Percentiles rank a stretch among this genome's conserved stretches.
Conservation (phyloP, 2,329 filamentous ascomycete genomes). For the Ophiostoma novo-ulmi region DNA sequence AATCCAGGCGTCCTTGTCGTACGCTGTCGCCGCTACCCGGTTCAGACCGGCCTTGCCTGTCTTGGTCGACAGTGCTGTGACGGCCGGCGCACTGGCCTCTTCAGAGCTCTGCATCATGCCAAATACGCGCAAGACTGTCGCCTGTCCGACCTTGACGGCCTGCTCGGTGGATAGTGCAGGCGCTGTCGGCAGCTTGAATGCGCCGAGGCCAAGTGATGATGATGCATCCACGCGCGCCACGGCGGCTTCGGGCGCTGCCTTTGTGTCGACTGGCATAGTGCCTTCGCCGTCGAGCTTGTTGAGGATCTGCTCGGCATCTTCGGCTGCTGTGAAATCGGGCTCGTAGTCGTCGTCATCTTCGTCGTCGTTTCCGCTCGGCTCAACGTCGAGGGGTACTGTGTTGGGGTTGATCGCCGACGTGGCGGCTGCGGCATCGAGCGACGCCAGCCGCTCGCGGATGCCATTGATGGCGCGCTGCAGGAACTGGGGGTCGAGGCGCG, state of each 20-base stretch:
- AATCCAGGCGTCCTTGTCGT: conserved; percentile 85
- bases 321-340: conserved; percentile 72
- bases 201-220: conserved; percentile 58
- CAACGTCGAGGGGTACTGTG: conserved; percentile 58
- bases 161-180: conserved; percentile 67
- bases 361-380: conserved; percentile 39
- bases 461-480: conserved; percentile 67
- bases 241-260: conserved; percentile 32
- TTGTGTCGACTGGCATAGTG: conserved; percentile 37
- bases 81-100: conserved; percentile 47
- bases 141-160: conserved; percentile 67
- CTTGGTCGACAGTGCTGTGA: not conserved
- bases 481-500: conserved; percentile 62
- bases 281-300: conserved; percentile 70
- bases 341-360: conserved; percentile 84
- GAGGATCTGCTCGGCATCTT: conserved; percentile 70
- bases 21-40: conserved; percentile 74
- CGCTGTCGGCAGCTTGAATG: conserved; percentile 75
- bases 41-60: conserved; percentile 68
- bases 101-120: conserved; percentile 70
- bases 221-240: conserved; percentile 31
- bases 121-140: conserved; percentile 72
- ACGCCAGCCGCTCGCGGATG: conserved; percentile 47
- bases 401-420: conserved; percentile 50
- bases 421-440: conserved; percentile 40